Conservation (phyloP, 768 basidiomycete genomes). For the Leccinum sublutescens region DNA sequence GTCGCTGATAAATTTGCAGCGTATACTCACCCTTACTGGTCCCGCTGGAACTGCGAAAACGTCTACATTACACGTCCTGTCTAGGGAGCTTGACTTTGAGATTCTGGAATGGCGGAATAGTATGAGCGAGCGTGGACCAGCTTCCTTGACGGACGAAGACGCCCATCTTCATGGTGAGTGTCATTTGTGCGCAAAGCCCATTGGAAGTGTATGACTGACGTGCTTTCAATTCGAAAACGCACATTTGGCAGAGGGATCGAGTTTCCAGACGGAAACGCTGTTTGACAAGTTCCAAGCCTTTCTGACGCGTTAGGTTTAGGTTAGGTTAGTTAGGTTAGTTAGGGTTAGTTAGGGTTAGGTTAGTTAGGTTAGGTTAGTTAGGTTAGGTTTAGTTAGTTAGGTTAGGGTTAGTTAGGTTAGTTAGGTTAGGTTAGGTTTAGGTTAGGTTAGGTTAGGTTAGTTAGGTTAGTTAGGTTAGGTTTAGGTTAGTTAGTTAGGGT, state of each 20-base stretch:
- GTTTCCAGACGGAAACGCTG: conserved; percentile 27
- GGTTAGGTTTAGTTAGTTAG: no score
- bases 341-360: no score
- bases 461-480: no score
- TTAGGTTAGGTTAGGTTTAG: no score
- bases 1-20: conserved; percentile 38
- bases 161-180: conserved; percentile 9
- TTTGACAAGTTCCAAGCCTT: conserved; percentile 76
- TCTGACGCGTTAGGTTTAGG: conserved; percentile 65
- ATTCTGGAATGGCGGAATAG: conserved; percentile 85
- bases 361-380: no score
- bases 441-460: no score
- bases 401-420: no score
- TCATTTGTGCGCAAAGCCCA: background rate
- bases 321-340: no score
- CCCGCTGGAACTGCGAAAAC: conserved; percentile 93
- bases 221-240: background rate
- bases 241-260: conserved; percentile 10
- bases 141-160: conserved; percentile 20
- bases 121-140: conserved; percentile 47
- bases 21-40: conserved; percentile 82
- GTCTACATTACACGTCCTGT: conserved; percentile 72
- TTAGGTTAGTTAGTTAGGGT: no score
- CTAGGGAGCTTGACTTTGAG: conserved; percentile 72
- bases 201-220: background rate